Evolutionary conservation across 345 rosid species (phyloP), one percentile per base, ranked within the genome.

Genomic region (Kandelia obovata): DNA sequence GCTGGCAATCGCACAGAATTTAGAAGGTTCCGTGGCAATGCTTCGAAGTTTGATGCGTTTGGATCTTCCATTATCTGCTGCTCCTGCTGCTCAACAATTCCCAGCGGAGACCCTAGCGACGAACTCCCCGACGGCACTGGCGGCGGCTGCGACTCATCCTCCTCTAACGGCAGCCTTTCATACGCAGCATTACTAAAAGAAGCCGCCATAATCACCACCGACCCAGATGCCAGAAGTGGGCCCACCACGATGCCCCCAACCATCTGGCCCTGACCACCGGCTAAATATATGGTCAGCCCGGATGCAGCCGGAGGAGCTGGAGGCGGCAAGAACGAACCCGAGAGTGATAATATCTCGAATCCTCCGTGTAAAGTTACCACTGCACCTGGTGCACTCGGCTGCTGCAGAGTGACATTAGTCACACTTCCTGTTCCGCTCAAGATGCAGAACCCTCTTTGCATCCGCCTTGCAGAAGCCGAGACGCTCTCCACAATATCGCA

Each of bases 151-250:
- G 59, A 61, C 66, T 89, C 96, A 27, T 91, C 93, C 58, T 92
- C 96, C 67, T 92, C 97, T 66, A 92, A 61, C 7, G 97, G 97
- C 75, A 92, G 77, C 74, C 96, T 80, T 80, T 89, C 90, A 57
- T 90, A 93, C 16, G 98, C 94, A 21, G 97, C 98, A 86, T 93
- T 91, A 20, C 98, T 89, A 62, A 93, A 93, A 20, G 98, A 93
- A 71, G 98, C 98, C 0, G 96, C 97, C 94, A 93, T 86, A 62
- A 93, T 80, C 68, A 89, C 90, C 47, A 91, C 94, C 53, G 92
- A 97, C 13, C 98, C 98, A 0, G 89, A 87, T 5, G 98, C 94
- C 56, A 84, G 32, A 1, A 93, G 91, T 28, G 89, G 89, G 6
- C 98, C 94, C 10, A 80, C 97, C 52, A 85, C 94, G 52, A 86